These are phyloP conservation scores for Sarcomyxa edulis DNA, from an alignment of 768 basidiomycete species.

Conservation along the genomic window DNA sequence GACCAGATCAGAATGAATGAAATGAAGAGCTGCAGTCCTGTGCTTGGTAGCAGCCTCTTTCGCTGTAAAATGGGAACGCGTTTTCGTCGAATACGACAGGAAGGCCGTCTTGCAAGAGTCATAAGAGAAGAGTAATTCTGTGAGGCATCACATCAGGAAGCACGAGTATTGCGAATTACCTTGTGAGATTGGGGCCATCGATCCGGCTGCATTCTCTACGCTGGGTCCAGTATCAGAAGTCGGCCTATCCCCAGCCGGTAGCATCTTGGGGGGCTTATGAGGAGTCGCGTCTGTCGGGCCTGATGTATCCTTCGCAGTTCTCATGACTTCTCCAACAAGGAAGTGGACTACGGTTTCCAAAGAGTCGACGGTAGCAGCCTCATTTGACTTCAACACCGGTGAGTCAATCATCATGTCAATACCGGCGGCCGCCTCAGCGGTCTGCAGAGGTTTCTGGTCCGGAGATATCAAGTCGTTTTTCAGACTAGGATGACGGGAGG, in stretches of 20 bases:
- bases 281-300: constrained; percentile 20
- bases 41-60: constrained; percentile 59
- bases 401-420: constrained; percentile 61
- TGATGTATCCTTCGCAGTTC: constrained; percentile 42
- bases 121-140: constrained; percentile 92
- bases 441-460: constrained; percentile 16
- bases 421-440: constrained; percentile 17
- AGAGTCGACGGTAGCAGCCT: constrained; percentile 31
- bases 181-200: constrained; percentile 20
- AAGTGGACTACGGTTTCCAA: constrained; percentile 63
- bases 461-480: constrained; percentile 29
- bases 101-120: constrained; percentile 87
- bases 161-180: constrained; percentile 56
- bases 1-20: constrained; percentile 79
- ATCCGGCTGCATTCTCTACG: constrained; percentile 11
- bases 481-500: constrained; percentile 53
- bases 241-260: constrained; percentile 4
- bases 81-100: constrained; percentile 71
- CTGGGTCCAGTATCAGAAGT: constrained; percentile 9
- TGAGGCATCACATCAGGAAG: constrained; percentile 88
- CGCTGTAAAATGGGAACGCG: constrained; percentile 50
- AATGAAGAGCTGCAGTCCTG: constrained; percentile 64
- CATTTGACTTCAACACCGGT: constrained; percentile 12
- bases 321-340: constrained; percentile 68
- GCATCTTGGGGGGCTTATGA: constrained; percentile 11